These are phyloP conservation scores for Calendula officinalis DNA, from an alignment of 129 eudicot species.

Conservation along the genomic window DNA sequence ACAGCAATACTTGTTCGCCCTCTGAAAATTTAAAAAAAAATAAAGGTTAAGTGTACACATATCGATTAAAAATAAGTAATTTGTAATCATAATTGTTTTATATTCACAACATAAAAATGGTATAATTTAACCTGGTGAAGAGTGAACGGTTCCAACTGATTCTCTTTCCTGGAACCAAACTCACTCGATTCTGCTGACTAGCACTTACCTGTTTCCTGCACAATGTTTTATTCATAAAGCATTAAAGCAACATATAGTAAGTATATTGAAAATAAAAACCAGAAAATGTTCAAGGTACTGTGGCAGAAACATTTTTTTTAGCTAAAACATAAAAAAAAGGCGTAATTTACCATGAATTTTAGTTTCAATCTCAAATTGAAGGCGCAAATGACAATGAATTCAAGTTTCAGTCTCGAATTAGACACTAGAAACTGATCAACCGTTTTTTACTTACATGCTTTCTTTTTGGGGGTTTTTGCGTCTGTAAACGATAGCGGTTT, in stretches of 20 bases:
- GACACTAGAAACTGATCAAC: not conserved
- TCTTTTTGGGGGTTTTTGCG: constrained; percentile 34
- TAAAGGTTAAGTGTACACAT: not conserved
- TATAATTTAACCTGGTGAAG: constrained; percentile 65
- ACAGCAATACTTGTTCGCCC: constrained; percentile 95
- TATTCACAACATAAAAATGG: not conserved
- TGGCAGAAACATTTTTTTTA: no score
- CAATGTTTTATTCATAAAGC: no score
- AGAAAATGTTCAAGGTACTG: not conserved
- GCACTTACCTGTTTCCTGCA: constrained; percentile 47
- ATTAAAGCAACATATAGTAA: not conserved
- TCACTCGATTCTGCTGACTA: constrained; percentile 48
- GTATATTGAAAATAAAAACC: not conserved
- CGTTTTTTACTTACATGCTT: not conserved
- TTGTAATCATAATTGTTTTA: not conserved
- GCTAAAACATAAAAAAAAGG: no score
- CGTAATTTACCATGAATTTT: no score
- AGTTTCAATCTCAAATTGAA: not conserved
- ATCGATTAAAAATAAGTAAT: not conserved
- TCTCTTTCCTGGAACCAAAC: constrained; percentile 65
- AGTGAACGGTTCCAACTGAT: constrained; percentile 95
- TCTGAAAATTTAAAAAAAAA: constrained; percentile 34
- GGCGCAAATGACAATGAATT: not conserved
- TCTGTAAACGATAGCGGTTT: constrained; percentile 53
- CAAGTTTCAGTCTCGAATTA: not conserved